A percentile compares a stretch with the other conserved stretches of the same genome.
Evolutionary conservation across 1,284 basidiomycete genomes (phyloP).

Genomic region (Dichomitus squalens): DNA sequence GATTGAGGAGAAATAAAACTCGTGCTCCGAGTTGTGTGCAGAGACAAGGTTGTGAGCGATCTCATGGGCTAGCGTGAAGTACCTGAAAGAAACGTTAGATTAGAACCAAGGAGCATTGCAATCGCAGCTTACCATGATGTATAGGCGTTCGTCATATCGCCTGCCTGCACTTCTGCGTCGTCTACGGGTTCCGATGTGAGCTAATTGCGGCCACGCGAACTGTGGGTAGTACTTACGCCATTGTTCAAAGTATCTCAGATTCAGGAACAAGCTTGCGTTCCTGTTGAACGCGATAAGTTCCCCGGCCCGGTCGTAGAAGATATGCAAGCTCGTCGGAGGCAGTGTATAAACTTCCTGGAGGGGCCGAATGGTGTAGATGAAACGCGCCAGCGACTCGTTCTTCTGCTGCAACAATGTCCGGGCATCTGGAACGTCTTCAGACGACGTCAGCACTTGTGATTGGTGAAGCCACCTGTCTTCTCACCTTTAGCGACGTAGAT

Average conservation of each 20-base stretch:
- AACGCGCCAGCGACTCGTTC: conserved; percentile 62
- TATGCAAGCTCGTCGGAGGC: conserved; percentile 72
- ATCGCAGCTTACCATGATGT: conserved; percentile 69
- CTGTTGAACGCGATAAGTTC: conserved; percentile 94
- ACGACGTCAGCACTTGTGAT: conserved; percentile 3
- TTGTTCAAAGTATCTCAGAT: conserved; percentile 83
- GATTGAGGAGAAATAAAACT: conserved; percentile 93
- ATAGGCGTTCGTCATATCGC: conserved; percentile 67
- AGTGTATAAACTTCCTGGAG: conserved; percentile 65
- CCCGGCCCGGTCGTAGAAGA: conserved; percentile 86
- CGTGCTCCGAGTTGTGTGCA: conserved; percentile 83
- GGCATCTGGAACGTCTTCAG: conserved; percentile 55
- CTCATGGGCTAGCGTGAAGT: conserved; percentile 92
- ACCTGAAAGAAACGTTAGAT: conserved; percentile 51
- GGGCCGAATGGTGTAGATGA: conserved; percentile 62
- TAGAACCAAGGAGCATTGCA: neutral
- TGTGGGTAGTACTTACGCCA: conserved; percentile 69
- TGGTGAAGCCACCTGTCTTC: conserved; percentile 11
- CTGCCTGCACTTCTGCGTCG: conserved; percentile 64
- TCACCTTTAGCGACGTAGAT: conserved; percentile 73
- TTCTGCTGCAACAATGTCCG: conserved; percentile 53
- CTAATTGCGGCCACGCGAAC: neutral
- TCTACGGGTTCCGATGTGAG: conserved; percentile 45
- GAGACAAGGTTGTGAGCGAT: conserved; percentile 84
- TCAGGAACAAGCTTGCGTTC: conserved; percentile 87